Conservation (phyloP, 768 basidiomycete species). For the Leucocoprinus sp. region DNA sequence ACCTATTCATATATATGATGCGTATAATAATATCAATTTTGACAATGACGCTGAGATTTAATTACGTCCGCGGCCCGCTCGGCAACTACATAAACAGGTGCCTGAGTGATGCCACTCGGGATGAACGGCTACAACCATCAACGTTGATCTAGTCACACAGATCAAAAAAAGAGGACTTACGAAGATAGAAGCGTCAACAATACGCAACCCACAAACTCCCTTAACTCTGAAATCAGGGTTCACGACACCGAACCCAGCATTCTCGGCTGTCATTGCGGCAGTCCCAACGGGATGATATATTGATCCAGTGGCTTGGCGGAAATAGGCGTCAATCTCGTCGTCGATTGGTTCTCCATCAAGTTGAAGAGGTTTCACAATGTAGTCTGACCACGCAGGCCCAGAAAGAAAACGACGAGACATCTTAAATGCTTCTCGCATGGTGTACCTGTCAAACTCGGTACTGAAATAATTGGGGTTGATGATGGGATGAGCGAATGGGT, state of each 20-base stretch:
- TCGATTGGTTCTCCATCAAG: constrained; percentile 17
- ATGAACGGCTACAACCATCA: constrained; percentile 10
- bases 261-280: constrained; percentile 21
- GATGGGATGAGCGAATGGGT: constrained; percentile 40
- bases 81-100: constrained; percentile 13
- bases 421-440: constrained; percentile 17
- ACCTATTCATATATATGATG: too few relatives aligned
- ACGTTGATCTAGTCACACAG: background rate
- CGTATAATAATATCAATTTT: too few relatives aligned
- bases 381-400: constrained; percentile 16
- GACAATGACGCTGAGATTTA: too few relatives aligned
- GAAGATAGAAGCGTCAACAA: constrained; percentile 30
- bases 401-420: constrained; percentile 14
- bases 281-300: constrained; percentile 23
- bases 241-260: constrained; percentile 15
- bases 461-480: constrained; percentile 45
- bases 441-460: constrained; percentile 32
- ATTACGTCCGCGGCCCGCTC: constrained; percentile 15
- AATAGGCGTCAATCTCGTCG: constrained; percentile 24
- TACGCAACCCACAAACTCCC: constrained; percentile 23
- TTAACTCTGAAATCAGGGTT: constrained; percentile 24
- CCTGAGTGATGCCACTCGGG: constrained; percentile 15
- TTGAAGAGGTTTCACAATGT: constrained; percentile 13
- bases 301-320: too few relatives aligned
- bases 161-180: background rate